Evolutionary conservation across 2,329 filamentous ascomycete species (phyloP).

Genomic region (Fusarium miscanthi): DNA sequence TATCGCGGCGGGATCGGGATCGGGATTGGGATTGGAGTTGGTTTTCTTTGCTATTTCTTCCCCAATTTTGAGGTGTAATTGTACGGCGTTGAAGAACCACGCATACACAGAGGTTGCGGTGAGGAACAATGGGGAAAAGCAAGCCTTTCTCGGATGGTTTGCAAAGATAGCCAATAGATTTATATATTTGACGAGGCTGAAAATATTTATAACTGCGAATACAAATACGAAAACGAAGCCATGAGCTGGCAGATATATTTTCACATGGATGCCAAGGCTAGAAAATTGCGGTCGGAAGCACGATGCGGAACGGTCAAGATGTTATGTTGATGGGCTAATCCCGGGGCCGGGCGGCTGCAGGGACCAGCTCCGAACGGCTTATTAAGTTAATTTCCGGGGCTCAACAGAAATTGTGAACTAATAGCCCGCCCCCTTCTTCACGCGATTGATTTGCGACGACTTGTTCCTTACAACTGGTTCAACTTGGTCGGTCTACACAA

Average conservation of each 20-base stretch:
- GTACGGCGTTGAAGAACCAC: slow-evolving; percentile 28
- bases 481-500: slow-evolving; percentile 17
- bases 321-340: slow-evolving; percentile 26
- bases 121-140: slow-evolving; percentile 19
- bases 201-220: slow-evolving; percentile 13
- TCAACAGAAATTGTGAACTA: slow-evolving; percentile 28
- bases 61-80: slow-evolving; percentile 26
- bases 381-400: slow-evolving; percentile 33
- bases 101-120: slow-evolving; percentile 12
- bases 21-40: slow-evolving; percentile 31
- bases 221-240: slow-evolving; percentile 44
- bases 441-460: neutral
- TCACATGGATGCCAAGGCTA: neutral
- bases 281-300: slow-evolving; percentile 24
- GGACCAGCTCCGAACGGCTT: slow-evolving; percentile 23
- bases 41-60: slow-evolving; percentile 14
- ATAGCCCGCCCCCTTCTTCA: slow-evolving; percentile 4
- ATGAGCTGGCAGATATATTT: slow-evolving; percentile 12
- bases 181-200: neutral
- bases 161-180: slow-evolving; percentile 23
- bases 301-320: slow-evolving; percentile 21
- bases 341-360: slow-evolving; percentile 34
- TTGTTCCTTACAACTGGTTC: neutral
- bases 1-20: slow-evolving; percentile 8
- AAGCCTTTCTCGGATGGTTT: slow-evolving; percentile 5